Evolutionary conservation across 2,329 filamentous ascomycete genomes (phyloP).

Genomic region (Fusarium verticillioides): DNA sequence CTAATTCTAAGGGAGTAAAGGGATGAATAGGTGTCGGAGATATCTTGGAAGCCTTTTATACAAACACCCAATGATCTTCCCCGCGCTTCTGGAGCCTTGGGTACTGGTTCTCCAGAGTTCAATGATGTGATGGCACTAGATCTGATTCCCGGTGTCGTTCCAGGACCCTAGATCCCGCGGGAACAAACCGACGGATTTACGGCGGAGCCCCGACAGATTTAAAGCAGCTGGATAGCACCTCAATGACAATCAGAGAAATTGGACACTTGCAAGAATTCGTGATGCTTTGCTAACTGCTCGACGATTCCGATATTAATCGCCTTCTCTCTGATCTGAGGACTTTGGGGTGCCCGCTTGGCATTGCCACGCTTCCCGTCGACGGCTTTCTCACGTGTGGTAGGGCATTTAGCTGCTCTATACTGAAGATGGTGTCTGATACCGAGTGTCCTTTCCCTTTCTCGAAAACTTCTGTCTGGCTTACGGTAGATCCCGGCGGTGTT

Average conservation of each 20-base stretch:
- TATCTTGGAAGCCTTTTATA: slow-evolving; percentile 34
- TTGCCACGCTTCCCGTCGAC: not conserved
- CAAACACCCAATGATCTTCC: slow-evolving; percentile 14
- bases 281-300: slow-evolving; percentile 29
- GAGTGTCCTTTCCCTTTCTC: not conserved
- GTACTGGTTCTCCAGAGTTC: slow-evolving; percentile 1
- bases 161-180: slow-evolving; percentile 13
- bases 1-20: not conserved
- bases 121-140: slow-evolving; percentile 31
- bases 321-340: slow-evolving; percentile 1
- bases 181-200: slow-evolving; percentile 38
- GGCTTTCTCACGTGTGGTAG: not conserved
- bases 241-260: too few species aligned
- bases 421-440: not conserved
- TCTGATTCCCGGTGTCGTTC: slow-evolving; percentile 14
- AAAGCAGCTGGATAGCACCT: not conserved
- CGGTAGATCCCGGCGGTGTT: slow-evolving; percentile 5
- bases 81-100: slow-evolving; percentile 13
- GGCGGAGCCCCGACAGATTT: slow-evolving; percentile 5
- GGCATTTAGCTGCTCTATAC: not conserved
- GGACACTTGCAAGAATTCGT: not conserved
- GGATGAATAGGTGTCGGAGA: not conserved
- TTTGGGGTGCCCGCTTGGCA: slow-evolving; percentile 7
- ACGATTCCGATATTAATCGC: slow-evolving; percentile 12
- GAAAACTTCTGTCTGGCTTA: slow-evolving; percentile 1